A percentile compares a stretch with the other conserved stretches of the same genome.
These are phyloP conservation scores for Yamadazyma sp. DNA, from an alignment of 1,139 yeast species.

Conservation along the genomic window DNA sequence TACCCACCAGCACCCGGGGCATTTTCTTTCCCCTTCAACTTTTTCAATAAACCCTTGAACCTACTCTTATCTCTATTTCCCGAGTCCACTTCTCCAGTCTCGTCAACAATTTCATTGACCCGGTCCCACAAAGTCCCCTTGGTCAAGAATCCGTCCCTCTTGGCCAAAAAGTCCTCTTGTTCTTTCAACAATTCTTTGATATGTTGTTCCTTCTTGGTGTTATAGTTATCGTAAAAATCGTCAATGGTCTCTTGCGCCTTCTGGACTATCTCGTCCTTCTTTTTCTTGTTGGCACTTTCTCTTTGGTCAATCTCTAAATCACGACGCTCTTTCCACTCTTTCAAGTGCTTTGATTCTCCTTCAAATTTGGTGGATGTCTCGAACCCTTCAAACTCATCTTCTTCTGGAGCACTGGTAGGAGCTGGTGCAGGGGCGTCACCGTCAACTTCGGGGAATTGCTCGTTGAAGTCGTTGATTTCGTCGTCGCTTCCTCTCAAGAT, in stretches of 20 bases:
- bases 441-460: conserved; percentile 66
- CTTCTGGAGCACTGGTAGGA: conserved; percentile 22
- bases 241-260: conserved; percentile 88
- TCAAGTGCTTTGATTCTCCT: conserved; percentile 57
- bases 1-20: conserved; percentile 64
- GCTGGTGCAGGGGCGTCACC: conserved; percentile 21
- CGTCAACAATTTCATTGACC: conserved; percentile 50
- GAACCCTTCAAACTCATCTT: conserved; percentile 30
- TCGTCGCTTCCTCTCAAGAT: conserved; percentile 55
- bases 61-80: conserved; percentile 65
- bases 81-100: conserved; percentile 45
- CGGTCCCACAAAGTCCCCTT: conserved; percentile 90
- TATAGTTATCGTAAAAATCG: conserved; percentile 92
- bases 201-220: conserved; percentile 75
- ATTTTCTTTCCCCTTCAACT: conserved; percentile 64
- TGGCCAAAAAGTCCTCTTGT: conserved; percentile 69
- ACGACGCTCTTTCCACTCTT: conserved; percentile 84
- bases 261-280: conserved; percentile 65
- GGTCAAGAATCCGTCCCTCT: conserved; percentile 77
- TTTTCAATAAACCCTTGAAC: conserved; percentile 65
- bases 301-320: conserved; percentile 79
- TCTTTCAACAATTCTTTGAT: conserved; percentile 63
- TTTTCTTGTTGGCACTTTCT: conserved; percentile 69
- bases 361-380: conserved; percentile 17
- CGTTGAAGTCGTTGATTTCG: conserved; percentile 64